Conservation (phyloP, 768 basidiomycete genomes). For the Termitomyces sp. region DNA sequence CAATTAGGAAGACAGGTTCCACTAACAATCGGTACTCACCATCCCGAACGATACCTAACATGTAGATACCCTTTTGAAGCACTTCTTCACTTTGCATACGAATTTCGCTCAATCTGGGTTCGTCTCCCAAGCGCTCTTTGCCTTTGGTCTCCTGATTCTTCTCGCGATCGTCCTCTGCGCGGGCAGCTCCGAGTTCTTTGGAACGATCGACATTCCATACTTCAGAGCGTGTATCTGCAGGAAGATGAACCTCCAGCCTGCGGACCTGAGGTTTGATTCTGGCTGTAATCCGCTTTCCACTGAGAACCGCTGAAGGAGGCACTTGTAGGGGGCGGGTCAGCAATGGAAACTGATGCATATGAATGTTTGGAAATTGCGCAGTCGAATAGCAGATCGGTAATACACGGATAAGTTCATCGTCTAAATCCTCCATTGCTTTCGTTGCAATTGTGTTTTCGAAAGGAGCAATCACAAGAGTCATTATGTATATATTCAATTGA, state of each 20-base stretch:
- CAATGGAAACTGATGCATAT: constrained; percentile 80
- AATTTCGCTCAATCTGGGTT: constrained; percentile 62
- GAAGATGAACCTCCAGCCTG: constrained; percentile 73
- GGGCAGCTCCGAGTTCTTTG: constrained; percentile 58
- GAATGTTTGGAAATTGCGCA: constrained; percentile 54
- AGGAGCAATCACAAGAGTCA: too few species aligned
- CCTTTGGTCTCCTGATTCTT: constrained; percentile 58
- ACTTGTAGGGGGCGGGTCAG: constrained; percentile 67
- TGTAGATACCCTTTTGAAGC: constrained; percentile 56
- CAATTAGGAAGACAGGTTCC: constrained; percentile 2
- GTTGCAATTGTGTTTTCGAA: too few species aligned
- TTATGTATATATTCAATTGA: too few species aligned
- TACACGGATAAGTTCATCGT: constrained; percentile 61
- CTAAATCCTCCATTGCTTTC: constrained; percentile 21
- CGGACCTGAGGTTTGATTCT: constrained; percentile 60
- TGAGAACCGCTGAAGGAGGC: constrained; percentile 66
- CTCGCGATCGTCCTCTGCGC: constrained; percentile 70
- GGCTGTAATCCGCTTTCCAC: constrained; percentile 74
- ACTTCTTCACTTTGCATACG: constrained; percentile 72
- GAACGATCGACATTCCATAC: constrained; percentile 77
- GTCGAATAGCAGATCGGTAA: constrained; percentile 74
- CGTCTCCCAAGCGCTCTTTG: constrained; percentile 42
- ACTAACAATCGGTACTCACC: constrained; percentile 37
- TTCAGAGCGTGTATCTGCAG: constrained; percentile 73
- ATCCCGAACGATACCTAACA: constrained; percentile 73